Evolutionary conservation across 2,329 filamentous ascomycete species (phyloP).

Genomic region (Pseudogymnoascus sp.): DNA sequence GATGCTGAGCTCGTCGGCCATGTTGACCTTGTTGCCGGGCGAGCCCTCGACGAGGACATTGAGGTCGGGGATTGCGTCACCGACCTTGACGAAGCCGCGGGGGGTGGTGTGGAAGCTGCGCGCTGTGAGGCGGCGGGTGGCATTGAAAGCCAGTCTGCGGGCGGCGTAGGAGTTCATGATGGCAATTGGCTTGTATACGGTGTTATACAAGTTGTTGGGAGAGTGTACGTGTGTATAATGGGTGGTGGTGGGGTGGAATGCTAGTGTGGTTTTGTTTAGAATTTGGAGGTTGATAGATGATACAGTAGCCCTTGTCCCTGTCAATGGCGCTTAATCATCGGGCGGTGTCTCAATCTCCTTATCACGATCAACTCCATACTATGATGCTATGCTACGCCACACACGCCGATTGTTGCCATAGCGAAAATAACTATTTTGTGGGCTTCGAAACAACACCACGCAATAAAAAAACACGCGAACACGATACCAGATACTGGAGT

Average conservation of each 20-base stretch:
- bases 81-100: slow-evolving; percentile 59
- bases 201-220: background rate
- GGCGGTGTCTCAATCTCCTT: background rate
- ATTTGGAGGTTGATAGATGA: background rate
- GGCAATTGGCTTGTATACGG: background rate
- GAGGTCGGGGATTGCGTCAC: slow-evolving; percentile 69
- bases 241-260: background rate
- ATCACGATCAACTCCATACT: background rate
- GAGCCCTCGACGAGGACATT: slow-evolving; percentile 73
- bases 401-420: background rate
- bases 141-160: background rate
- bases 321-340: slow-evolving; percentile 3
- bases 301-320: background rate
- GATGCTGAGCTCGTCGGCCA: slow-evolving; percentile 63
- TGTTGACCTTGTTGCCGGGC: slow-evolving; percentile 86
- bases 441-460: background rate
- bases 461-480: no score
- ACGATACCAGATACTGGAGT: background rate
- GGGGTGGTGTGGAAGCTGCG: slow-evolving; percentile 55
- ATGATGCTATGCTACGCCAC: background rate
- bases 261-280: background rate
- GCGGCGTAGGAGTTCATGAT: slow-evolving; percentile 2
- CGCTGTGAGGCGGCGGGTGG: slow-evolving; percentile 11
- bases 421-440: background rate
- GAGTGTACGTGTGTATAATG: background rate